Evolutionary conservation across 2,329 filamentous ascomycete genomes (phyloP).

Genomic region (Fusarium subtropicale): DNA sequence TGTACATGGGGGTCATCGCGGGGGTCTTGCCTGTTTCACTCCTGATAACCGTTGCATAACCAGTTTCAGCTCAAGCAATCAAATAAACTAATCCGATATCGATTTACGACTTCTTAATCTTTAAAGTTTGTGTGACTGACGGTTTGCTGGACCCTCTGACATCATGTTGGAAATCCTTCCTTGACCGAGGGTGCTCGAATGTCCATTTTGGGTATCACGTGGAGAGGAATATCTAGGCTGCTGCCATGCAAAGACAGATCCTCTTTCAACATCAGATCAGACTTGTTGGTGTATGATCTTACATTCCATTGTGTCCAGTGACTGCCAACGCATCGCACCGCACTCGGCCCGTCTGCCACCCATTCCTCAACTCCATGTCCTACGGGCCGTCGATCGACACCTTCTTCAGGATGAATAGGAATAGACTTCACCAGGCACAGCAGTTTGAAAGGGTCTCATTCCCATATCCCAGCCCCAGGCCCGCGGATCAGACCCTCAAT

Average conservation of each 20-base stretch:
- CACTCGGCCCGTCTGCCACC: constrained; percentile 22
- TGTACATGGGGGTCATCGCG: background rate
- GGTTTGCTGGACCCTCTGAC: background rate
- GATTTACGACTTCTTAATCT: background rate
- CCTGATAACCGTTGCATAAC: constrained; percentile 2
- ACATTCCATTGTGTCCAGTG: constrained; percentile 12
- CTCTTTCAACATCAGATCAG: background rate
- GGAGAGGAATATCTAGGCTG: constrained; percentile 14
- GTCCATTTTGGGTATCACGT: constrained; percentile 27
- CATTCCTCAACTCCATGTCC: constrained; percentile 6
- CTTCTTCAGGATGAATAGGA: constrained; percentile 16
- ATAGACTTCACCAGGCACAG: constrained; percentile 26
- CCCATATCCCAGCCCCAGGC: constrained; percentile 9
- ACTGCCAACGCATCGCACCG: constrained; percentile 30
- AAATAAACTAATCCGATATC: background rate
- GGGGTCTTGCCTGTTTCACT: constrained; percentile 2
- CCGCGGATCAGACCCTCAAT: constrained; percentile 39
- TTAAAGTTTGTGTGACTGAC: background rate
- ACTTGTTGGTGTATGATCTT: constrained; percentile 9
- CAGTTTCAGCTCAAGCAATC: constrained; percentile 19
- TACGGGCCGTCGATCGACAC: constrained; percentile 35
- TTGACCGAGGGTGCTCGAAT: constrained; percentile 6
- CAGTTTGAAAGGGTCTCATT: constrained; percentile 2
- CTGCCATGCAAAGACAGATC: background rate
- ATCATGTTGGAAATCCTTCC: constrained; percentile 23